phyloP scores from a whole-genome alignment of 208 protist species.

The Trypanosoma scelopori region DNA sequence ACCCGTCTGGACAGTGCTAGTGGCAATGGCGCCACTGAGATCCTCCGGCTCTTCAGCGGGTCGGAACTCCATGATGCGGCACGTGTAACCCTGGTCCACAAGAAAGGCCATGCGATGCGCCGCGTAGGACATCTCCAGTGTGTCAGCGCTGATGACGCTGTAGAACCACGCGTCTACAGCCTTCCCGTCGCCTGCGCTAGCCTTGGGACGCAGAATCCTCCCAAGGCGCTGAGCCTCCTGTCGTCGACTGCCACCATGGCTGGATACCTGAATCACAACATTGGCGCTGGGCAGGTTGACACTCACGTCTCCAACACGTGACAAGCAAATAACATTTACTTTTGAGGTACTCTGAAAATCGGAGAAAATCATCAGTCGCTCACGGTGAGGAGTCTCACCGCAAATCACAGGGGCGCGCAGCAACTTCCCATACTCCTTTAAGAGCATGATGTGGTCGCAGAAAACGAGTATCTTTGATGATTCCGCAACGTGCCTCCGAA shows the following conservation, averaged over 20 bases:
- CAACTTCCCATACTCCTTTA: slow-evolving; percentile 93
- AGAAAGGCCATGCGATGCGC: slow-evolving; percentile 98
- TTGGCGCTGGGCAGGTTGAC: slow-evolving; percentile 99
- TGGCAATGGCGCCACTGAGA: slow-evolving; percentile 1
- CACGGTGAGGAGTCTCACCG: slow-evolving; percentile 91
- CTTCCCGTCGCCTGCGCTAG: slow-evolving; percentile 63
- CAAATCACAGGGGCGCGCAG: slow-evolving; percentile 93
- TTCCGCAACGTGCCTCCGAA: slow-evolving; percentile 88
- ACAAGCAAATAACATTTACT: slow-evolving; percentile 97
- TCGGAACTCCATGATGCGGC: slow-evolving; percentile 75
- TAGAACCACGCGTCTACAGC: slow-evolving; percentile 99
- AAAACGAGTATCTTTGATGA: slow-evolving; percentile 99
- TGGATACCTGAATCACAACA: slow-evolving; percentile 99
- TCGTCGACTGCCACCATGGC: slow-evolving; percentile 94
- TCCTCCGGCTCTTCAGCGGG: slow-evolving; percentile 21
- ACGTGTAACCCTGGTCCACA: slow-evolving; percentile 94
- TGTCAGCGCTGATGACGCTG: slow-evolving; percentile 96
- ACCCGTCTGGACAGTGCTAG: slow-evolving; percentile 30
- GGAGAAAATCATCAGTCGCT: slow-evolving; percentile 93
- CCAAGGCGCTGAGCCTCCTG: slow-evolving; percentile 97
- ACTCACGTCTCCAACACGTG: slow-evolving; percentile 96
- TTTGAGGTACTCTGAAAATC: slow-evolving; percentile 91
- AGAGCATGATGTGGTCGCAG: slow-evolving; percentile 96
- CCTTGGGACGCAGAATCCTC: slow-evolving; percentile 94
- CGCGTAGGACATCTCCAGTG: slow-evolving; percentile 96